Base-by-base conservation (phyloP, 495 filamentous ascomycete species). In the Neurospora sp. region DNA sequence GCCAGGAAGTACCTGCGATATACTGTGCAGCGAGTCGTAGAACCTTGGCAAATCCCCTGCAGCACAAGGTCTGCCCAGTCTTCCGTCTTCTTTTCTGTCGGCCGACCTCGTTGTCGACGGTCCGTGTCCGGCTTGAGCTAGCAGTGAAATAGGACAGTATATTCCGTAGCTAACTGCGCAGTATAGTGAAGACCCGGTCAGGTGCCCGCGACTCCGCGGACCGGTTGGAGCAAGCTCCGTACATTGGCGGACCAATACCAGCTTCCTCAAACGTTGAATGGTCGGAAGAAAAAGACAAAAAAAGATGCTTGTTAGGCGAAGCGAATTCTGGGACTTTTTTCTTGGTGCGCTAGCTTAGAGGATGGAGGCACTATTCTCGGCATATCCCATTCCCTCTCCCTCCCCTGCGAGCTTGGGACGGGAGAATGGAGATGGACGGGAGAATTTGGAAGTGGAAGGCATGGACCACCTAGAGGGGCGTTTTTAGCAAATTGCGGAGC, bases 401-500 rank as follows among this genome's bases (percentile, higher is more conserved):
- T 9, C 43, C 45, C 45, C 48, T 59, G 48, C 48, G 48, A 59
- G 48, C 11, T 59, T 45, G 24, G n/a, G 24, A 31, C 39, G n/a
- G 45, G 28, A 34, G 28, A 62, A 31, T 34, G 54, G 24, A 62
- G 5, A 66, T 34, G 54, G 15, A 28, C 24, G 24, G 24, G 24
- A 34, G 54, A 66, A 62, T 62, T 34, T 34, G 15, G 28, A 34
- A 66, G 28, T 31, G 28, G 54, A 62, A 34, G 54, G 28, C 54
- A 62, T 62, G 54, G 54, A 34, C 54, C 28, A 34, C 54, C 6
- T 34, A 31, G 54, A 66, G 54, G 54, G 54, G 54, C 54, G 54
- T 66, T 66, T 66, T 17, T 59, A 31, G 40, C 43, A 66, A 70
- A 69, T 69, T 36, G 70, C 73, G 73, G 73, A 74, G 73, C 73